phyloP scores from a whole-genome alignment of 352 stramenopile species.

The Pythium rhizo-oryzae region DNA sequence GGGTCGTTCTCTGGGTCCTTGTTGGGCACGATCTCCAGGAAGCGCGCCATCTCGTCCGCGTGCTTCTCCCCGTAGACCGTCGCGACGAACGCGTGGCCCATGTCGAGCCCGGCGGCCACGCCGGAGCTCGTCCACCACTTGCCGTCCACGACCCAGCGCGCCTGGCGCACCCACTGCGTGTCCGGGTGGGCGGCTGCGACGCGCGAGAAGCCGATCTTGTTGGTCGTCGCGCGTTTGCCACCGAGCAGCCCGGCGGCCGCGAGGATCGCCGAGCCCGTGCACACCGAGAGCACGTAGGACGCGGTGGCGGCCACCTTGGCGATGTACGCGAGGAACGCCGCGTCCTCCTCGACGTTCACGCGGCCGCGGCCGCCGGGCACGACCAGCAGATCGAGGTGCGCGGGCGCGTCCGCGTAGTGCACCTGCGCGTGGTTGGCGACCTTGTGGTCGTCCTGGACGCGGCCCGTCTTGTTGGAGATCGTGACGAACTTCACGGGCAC shows the following conservation, averaged over 20 bases:
- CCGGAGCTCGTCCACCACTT: slow-evolving; percentile 65
- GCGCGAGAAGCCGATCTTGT: slow-evolving; percentile 54
- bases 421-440: slow-evolving; percentile 43
- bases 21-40: slow-evolving; percentile 49
- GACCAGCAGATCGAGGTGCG: slow-evolving; percentile 47
- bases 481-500: slow-evolving; percentile 55
- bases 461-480: slow-evolving; percentile 41
- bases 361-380: slow-evolving; percentile 42
- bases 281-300: slow-evolving; percentile 53
- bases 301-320: slow-evolving; percentile 30
- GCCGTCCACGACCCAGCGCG: slow-evolving; percentile 61
- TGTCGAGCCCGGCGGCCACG: slow-evolving; percentile 64
- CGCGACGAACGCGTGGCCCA: slow-evolving; percentile 54
- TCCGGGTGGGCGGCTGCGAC: slow-evolving; percentile 36
- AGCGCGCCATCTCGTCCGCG: slow-evolving; percentile 36
- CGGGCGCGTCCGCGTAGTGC: slow-evolving; percentile 31
- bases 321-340: slow-evolving; percentile 46
- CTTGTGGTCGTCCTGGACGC: slow-evolving; percentile 41
- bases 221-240: slow-evolving; percentile 55
- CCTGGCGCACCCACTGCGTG: slow-evolving; percentile 57
- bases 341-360: slow-evolving; percentile 38
- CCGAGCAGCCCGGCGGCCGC: slow-evolving; percentile 47
- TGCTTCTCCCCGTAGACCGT: slow-evolving; percentile 30
- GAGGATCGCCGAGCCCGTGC: slow-evolving; percentile 53
- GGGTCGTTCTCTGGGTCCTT: slow-evolving; percentile 41